Conservation (phyloP, 2,329 filamentous ascomycete genomes). For the Colletotrichum karsti region DNA sequence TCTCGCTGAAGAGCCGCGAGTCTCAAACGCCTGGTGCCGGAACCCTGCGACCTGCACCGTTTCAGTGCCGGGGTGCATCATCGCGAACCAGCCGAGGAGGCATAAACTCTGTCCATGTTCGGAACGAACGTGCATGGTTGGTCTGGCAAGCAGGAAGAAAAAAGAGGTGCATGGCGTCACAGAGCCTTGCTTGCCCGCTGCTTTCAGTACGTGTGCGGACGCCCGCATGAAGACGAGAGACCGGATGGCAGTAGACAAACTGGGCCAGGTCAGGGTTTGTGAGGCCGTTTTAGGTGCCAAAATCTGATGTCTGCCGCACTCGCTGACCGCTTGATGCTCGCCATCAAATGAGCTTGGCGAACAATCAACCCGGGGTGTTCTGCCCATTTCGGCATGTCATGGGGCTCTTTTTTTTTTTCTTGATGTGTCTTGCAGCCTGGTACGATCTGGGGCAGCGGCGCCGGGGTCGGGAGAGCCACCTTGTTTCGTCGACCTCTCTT, state of each 20-base stretch:
- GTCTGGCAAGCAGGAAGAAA: background rate
- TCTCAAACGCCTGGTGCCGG: conserved; percentile 41
- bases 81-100: conserved; percentile 4
- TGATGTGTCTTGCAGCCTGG: background rate
- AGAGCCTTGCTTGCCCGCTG: background rate
- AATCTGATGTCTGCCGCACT: background rate
- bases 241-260: conserved; percentile 25
- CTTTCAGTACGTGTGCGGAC: background rate
- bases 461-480: conserved; percentile 7
- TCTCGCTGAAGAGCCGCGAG: conserved; percentile 34
- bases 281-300: conserved; percentile 26
- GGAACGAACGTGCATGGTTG: conserved; percentile 26
- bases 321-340: background rate
- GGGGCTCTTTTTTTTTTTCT: background rate
- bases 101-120: conserved; percentile 28
- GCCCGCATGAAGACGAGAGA: conserved; percentile 20
- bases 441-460: background rate
- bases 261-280: conserved; percentile 12
- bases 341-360: conserved; percentile 12
- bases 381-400: background rate
- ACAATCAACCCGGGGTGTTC: background rate
- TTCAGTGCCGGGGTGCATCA: conserved; percentile 34
- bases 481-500: conserved; percentile 21
- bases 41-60: conserved; percentile 40
- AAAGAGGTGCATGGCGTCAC: conserved; percentile 14